These are phyloP conservation scores for Botrytis tulipae DNA, from an alignment of 2,329 filamentous ascomycete genomes.

Conservation along the genomic window DNA sequence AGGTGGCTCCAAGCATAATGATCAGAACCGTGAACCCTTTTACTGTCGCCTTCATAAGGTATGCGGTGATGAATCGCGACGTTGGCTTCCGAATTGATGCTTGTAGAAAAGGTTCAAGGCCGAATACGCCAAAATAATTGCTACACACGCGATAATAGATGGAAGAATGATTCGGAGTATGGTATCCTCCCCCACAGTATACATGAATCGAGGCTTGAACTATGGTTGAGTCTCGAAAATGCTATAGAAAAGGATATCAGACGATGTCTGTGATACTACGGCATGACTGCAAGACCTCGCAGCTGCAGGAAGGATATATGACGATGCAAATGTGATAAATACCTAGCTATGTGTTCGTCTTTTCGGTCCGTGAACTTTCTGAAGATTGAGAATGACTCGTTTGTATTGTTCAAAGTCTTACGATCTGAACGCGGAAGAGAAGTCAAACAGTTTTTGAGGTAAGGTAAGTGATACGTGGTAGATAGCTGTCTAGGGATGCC, in stretches of 20 bases:
- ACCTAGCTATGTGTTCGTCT: background rate
- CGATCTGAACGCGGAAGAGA: background rate
- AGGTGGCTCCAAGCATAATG: background rate
- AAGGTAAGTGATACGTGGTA: constrained; percentile 11
- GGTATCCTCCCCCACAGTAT: constrained; percentile 16
- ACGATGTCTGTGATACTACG: background rate
- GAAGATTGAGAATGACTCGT: background rate
- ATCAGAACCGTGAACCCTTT: constrained; percentile 1
- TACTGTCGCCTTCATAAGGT: constrained; percentile 15
- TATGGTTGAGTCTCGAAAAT: background rate
- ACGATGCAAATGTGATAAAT: constrained; percentile 15
- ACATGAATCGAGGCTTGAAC: constrained; percentile 7
- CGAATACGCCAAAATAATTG: constrained; percentile 17
- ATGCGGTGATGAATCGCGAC: constrained; percentile 5
- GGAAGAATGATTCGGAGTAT: constrained; percentile 20
- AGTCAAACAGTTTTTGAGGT: constrained; percentile 10
- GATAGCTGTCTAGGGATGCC: constrained; percentile 10
- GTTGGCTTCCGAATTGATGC: constrained; percentile 20
- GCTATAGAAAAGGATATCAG: constrained; percentile 9
- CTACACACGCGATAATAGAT: constrained; percentile 18
- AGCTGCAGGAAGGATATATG: constrained; percentile 12
- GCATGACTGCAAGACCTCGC: background rate
- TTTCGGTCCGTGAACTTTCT: background rate
- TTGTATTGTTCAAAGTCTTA: constrained; percentile 1
- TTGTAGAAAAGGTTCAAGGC: constrained; percentile 20